Base-by-base conservation (phyloP, 2,329 filamentous ascomycete genomes). In the Gnomoniopsis smithogilvyi region DNA sequence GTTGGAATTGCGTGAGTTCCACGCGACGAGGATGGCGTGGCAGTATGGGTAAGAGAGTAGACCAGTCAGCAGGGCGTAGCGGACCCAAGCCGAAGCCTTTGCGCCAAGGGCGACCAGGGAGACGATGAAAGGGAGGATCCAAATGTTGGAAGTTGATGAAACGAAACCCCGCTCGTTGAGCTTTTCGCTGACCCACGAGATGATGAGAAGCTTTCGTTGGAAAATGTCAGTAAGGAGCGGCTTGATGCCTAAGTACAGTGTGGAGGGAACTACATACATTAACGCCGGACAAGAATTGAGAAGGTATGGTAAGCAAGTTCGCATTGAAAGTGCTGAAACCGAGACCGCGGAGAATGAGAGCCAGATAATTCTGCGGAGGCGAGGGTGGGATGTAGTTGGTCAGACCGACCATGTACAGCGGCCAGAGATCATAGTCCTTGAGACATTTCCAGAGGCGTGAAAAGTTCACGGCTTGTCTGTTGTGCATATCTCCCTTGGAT, bases 401-500 rank as follows among this genome's bases (percentile, higher is more conserved):
- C 3, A 85, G 69, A 0, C 82, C 82, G 22, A 84, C 74, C 46
- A 81, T 63, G 64, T 83, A 85, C 21, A 82, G 67, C 2, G 80
- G 82, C 83, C 82, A 88, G 65, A 87, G 74, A 63, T 87, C 82
- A 67, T 82, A 87, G 64, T 88, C 85, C 19, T 75, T 76, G 26
- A 85, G 62, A 1, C 79, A 76, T 26, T 78, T 73, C 78, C 79
- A 83, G 3, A 86, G 76, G 43, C 67, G 70, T 50, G 67, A 73
- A 14, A 72, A 75, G 19, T 74, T 76, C 7, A 81, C 74, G 1
- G 77, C 75, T 66, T 83, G 74, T 17, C 83, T 74, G 64, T 86
- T 86, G 68, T 86, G 81, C 81, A 87, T 85, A 62, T 83, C 81
- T 11, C 80, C 81, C 66, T 85, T 85, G 58, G 76, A 79, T 1